Evolutionary conservation across 2,329 filamentous ascomycete species (phyloP).

Genomic region (Fusarium camptoceras): DNA sequence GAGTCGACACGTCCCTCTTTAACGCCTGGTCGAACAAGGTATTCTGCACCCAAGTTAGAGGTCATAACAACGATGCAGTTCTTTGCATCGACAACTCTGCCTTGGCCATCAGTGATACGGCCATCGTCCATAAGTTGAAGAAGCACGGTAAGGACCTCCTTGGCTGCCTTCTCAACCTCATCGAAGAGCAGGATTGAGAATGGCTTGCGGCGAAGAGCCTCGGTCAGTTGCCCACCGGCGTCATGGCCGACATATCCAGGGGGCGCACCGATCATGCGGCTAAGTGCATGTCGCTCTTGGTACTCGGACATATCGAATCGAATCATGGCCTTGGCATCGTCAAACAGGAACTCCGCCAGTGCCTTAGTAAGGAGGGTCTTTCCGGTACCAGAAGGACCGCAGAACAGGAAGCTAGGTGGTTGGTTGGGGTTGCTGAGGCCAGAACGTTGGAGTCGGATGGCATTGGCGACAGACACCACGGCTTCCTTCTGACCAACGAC

Average conservation of each 20-base stretch:
- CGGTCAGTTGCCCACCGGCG: conserved; percentile 93
- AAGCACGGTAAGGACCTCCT: conserved; percentile 95
- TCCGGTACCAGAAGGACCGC: conserved; percentile 96
- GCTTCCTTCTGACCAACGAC: conserved; percentile 97
- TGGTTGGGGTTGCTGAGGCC: conserved; percentile 96
- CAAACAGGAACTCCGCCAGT: conserved; percentile 96
- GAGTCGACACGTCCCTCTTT: conserved; percentile 88
- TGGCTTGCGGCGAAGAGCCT: conserved; percentile 90
- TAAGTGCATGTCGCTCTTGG: conserved; percentile 94
- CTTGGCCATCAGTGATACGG: conserved; percentile 97
- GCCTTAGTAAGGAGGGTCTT: conserved; percentile 98
- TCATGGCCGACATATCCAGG: conserved; percentile 98
- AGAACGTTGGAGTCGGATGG: conserved; percentile 93
- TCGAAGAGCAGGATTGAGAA: conserved; percentile 99
- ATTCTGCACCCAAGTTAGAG: conserved; percentile 95
- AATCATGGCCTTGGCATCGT: conserved; percentile 97
- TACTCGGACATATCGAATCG: conserved; percentile 99
- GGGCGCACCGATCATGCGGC: conserved; percentile 96
- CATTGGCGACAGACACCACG: conserved; percentile 91
- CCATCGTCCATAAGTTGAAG: conserved; percentile 99
- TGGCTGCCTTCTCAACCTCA: conserved; percentile 98
- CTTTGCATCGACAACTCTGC: conserved; percentile 90
- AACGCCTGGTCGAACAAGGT: conserved; percentile 81
- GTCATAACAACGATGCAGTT: conserved; percentile 99
- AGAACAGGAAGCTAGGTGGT: conserved; percentile 98